Evolutionary conservation across 345 rosid genomes (phyloP), one percentile per base, ranked within the genome.

Genomic region (Salix arbutifolia): DNA sequence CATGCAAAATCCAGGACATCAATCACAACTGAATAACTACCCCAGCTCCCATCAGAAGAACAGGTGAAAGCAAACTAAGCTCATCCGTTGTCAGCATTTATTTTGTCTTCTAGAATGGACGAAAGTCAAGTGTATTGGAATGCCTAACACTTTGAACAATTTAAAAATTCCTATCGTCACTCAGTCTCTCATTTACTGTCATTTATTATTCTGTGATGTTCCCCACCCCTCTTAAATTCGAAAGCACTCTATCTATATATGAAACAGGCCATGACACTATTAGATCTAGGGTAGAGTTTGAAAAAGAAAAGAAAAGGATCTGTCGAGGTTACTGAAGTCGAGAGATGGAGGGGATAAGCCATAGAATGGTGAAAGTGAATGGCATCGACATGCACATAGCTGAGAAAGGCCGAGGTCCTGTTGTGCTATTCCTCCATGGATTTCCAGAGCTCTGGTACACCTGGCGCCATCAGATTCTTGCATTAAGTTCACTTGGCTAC

Each of bases 401-500:
- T 1, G 97, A 91, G 74, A 90, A 86, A 77, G 94, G 97, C 19
- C 75, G 82, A 75, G 92, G 91, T 4, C 84, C 90, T 1, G 67
- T 84, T 8, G 75, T 91, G 66, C 91, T 92, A 68, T 83, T 92
- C 83, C 88, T 92, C 60, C 95, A 92, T 68, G 97, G 98, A 64
- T 94, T 90, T 82, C 97, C 98, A 30, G 95, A 92, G 38, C 86
- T 91, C 6, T 94, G 97, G 97, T 92, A 91, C 85, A 69, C 92
- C 5, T 92, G 95, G 97, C 89, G 97, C 82, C 97, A 89, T 87
- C 98, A 92, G 84, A 88, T 91, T 70, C 77, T 33, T 69, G 88
- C 73, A 17, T 71, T 90, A 46, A 85, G 91, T 78, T 82, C 94
- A 0, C 78, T 82, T 4, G 97, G 94, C 6, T 90, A 89, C 84